Base-by-base conservation (phyloP, 257 asterid genomes). In the Vinca minor region DNA sequence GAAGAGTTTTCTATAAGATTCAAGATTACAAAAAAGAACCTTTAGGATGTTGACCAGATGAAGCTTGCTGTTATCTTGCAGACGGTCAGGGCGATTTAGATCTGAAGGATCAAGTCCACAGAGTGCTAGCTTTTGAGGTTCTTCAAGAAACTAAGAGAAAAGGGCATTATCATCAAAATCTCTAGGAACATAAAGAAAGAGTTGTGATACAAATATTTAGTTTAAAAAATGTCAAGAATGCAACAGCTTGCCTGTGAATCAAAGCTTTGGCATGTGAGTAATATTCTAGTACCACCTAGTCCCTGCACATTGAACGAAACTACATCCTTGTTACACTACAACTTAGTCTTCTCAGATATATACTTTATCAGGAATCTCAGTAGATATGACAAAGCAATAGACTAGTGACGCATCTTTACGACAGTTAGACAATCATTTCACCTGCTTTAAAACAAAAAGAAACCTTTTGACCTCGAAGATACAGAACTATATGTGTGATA, bases 1-100 rank as follows among this genome's bases (percentile, higher is more conserved):
- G 41, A 35, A 65, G 20, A 39, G 8, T 52, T 42, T 56, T 10
- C 23, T 6, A 38, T 14, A 38, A 29, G 60, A 60, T 60, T 64
- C 34, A 63, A 67, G 56, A n/a, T n/a, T n/a, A n/a, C n/a, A n/a
- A n/a, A n/a, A 23, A 34, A 60, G 56, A 59, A 89, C 96, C 91
- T 89, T 86, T 77, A 86, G 72, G 71, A 84, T 73, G 71, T 89
- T 89, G 82, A 89, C 91, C 75, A 89, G 88, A 79, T 89, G 86
- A 69, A 78, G 38, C 67, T 73, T 78, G 20, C 64, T 69, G 74
- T 81, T 77, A 70, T 84, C 96, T 80, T 89, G 96, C 63, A 89
- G 81, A 44, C 96, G 96, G 75, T 86, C 96, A 71, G 79, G 81
- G 61, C 89, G 83, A 62, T 81, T 74, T 80, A 89, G 76, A 71